Evolutionary conservation across 2,329 filamentous ascomycete species (phyloP), one percentile per base, ranked within the genome.

Genomic region (Sphaerostilbella broomeana): DNA sequence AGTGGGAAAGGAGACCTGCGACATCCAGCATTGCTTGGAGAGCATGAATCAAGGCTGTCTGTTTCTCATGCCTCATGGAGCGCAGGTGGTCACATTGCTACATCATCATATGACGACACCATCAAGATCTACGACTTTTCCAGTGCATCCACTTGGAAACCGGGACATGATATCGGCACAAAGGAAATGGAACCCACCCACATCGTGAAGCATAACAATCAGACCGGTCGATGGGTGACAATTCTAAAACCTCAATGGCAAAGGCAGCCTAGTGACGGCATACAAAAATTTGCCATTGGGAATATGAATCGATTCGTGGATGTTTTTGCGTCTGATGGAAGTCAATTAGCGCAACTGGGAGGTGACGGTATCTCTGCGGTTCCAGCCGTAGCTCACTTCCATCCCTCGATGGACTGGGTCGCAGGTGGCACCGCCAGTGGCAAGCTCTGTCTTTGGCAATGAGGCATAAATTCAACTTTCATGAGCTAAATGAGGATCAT

Each of bases 281-380:
- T 94, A 5, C 82, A 94, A 47, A 87, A 90, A 45, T 88, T 98
- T 52, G 85, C 79, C 17, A 90, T 98, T 42, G 92, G 86, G 1
- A 98, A 97, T 51, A 97, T 97, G 92, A 95, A 94, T 57, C 79
- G 92, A 2, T 97, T 95, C 52, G 86, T 97, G 2, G 92, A 98
- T 55, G 75, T 98, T 1, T 98, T 84, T 58, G 84, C 83, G 1
- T 73, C 79, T 0, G 76, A 84, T 34, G 92, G 92, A 0, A 81
- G 87, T 53, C 90, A 97, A 59, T 65, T 98, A 4, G 90, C 86
- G 0, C 90, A 97, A 60, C 62, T 94, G 1, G 87, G 82, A 2
- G 87, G 88, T 0, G 87, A 94, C 1, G 86, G 84, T 1, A 94
- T 98, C 51, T 95, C 88, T 1, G 92, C 92, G 6, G 92, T 98